Percentiles rank a stretch among this genome's conserved stretches.
Evolutionary conservation across 1,284 basidiomycete species (phyloP).

Genomic region (Microbotryum silenes-acaulis): DNA sequence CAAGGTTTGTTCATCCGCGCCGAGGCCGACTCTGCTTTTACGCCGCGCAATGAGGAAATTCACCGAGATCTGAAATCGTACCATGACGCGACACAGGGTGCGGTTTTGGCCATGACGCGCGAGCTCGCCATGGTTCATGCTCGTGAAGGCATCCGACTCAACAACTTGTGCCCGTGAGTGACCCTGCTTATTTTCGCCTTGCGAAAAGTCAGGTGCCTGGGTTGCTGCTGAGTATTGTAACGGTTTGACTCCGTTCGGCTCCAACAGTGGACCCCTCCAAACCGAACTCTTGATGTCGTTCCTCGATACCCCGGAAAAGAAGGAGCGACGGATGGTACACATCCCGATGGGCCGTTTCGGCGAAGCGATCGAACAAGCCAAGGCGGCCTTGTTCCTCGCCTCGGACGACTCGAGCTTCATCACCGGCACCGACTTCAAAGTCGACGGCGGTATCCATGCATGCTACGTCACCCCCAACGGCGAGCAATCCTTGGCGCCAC

Average conservation of each 20-base stretch:
- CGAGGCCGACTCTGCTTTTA: neutral
- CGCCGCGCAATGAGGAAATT: too few species aligned
- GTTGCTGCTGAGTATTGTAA: neutral
- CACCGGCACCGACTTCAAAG: slow-evolving; percentile 72
- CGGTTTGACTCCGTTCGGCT: neutral
- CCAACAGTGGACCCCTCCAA: slow-evolving; percentile 71
- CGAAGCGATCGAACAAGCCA: slow-evolving; percentile 88
- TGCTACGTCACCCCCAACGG: slow-evolving; percentile 59
- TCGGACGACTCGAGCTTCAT: slow-evolving; percentile 47
- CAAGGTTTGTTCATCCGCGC: slow-evolving; percentile 49
- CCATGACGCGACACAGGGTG: slow-evolving; percentile 53
- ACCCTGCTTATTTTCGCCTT: neutral
- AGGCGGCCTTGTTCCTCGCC: slow-evolving; percentile 52
- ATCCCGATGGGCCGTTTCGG: slow-evolving; percentile 95
- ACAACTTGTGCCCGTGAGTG: slow-evolving; percentile 87
- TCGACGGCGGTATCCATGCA: slow-evolving; percentile 80
- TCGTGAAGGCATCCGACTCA: slow-evolving; percentile 87
- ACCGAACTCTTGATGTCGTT: slow-evolving; percentile 96
- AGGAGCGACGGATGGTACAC: slow-evolving; percentile 79
- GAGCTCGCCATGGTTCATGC: slow-evolving; percentile 97
- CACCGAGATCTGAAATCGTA: neutral
- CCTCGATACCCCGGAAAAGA: slow-evolving; percentile 93
- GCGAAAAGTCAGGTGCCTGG: too few species aligned
- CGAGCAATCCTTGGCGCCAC: slow-evolving; percentile 21
- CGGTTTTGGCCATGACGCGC: slow-evolving; percentile 93